Percentiles rank a stretch among this genome's conserved stretches.
Conservation (phyloP, 768 basidiomycete genomes). For the Chalciporus piperatus region DNA sequence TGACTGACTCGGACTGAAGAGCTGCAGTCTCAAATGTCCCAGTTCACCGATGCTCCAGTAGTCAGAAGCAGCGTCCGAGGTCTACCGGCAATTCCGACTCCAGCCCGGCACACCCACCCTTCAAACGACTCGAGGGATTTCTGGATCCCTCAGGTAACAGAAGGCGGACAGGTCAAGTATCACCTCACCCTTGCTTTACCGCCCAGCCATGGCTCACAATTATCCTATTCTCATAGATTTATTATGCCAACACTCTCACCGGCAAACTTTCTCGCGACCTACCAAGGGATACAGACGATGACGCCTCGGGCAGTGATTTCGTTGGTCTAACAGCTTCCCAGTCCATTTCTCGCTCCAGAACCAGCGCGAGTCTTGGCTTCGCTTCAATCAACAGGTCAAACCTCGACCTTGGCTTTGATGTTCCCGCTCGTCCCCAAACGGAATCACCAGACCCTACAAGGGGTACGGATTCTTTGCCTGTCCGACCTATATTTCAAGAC, state of each 20-base stretch:
- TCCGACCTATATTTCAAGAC: neutral
- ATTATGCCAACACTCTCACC: conserved; percentile 86
- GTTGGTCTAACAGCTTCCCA: conserved; percentile 50
- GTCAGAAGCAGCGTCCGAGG: conserved; percentile 26
- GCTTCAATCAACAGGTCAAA: conserved; percentile 22
- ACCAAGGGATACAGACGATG: conserved; percentile 63
- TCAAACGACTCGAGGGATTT: conserved; percentile 55
- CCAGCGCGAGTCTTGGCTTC: conserved; percentile 47
- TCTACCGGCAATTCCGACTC: conserved; percentile 27
- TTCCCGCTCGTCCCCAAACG: neutral
- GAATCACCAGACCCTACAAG: neutral
- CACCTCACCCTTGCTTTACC: neutral
- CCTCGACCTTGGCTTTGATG: neutral
- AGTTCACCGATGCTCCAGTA: conserved; percentile 2
- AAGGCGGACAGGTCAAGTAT: conserved; percentile 70
- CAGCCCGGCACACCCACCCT: neutral
- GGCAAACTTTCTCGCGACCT: conserved; percentile 78
- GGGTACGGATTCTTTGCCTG: neutral
- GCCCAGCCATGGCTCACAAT: neutral
- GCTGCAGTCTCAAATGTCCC: conserved; percentile 14
- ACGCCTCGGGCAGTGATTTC: conserved; percentile 55
- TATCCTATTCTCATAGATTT: conserved; percentile 56
- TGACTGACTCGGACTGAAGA: too few species aligned
- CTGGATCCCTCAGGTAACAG: conserved; percentile 87
- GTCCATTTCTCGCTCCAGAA: conserved; percentile 48